Conservation (phyloP, 2,329 filamentous ascomycete genomes). For the Trichoderma oligosporum region DNA sequence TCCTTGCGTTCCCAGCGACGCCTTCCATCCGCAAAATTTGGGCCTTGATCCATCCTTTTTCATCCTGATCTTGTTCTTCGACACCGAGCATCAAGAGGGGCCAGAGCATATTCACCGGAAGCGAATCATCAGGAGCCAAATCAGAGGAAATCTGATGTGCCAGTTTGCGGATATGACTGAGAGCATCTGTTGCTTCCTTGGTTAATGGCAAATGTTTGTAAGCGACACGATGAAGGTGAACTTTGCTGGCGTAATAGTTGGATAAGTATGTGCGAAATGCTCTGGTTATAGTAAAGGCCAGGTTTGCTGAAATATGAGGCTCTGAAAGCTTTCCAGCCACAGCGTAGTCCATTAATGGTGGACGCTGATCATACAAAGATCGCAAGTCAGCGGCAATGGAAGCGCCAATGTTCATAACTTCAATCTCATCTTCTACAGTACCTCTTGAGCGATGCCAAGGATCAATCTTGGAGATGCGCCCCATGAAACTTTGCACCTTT, state of each 20-base stretch:
- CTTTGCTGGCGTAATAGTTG: slow-evolving; percentile 54
- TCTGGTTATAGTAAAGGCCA: slow-evolving; percentile 49
- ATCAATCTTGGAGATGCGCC: slow-evolving; percentile 53
- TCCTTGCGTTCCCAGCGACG: slow-evolving; percentile 42
- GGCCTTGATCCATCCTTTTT: slow-evolving; percentile 48
- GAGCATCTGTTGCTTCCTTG: slow-evolving; percentile 44
- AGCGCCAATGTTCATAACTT: slow-evolving; percentile 53
- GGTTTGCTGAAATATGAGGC: slow-evolving; percentile 45
- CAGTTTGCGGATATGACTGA: slow-evolving; percentile 47
- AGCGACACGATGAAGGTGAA: slow-evolving; percentile 55
- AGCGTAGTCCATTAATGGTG: slow-evolving; percentile 54
- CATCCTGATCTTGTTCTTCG: slow-evolving; percentile 48
- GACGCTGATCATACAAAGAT: slow-evolving; percentile 48
- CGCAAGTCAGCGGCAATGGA: slow-evolving; percentile 49
- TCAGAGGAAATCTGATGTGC: slow-evolving; percentile 42
- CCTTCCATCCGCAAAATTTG: slow-evolving; percentile 48
- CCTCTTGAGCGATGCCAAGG: slow-evolving; percentile 54
- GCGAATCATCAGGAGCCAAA: slow-evolving; percentile 40
- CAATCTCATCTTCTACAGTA: slow-evolving; percentile 55
- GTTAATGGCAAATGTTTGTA: slow-evolving; percentile 53
- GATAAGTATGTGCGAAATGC: slow-evolving; percentile 54
- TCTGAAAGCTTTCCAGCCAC: slow-evolving; percentile 48
- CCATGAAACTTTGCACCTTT: slow-evolving; percentile 55
- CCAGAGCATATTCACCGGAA: slow-evolving; percentile 57
- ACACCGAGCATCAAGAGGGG: slow-evolving; percentile 53